Percentiles rank a stretch among this genome's conserved stretches.
phyloP scores from a whole-genome alignment of 2,329 filamentous ascomycete genomes.

The Aspergillus intermedius region DNA sequence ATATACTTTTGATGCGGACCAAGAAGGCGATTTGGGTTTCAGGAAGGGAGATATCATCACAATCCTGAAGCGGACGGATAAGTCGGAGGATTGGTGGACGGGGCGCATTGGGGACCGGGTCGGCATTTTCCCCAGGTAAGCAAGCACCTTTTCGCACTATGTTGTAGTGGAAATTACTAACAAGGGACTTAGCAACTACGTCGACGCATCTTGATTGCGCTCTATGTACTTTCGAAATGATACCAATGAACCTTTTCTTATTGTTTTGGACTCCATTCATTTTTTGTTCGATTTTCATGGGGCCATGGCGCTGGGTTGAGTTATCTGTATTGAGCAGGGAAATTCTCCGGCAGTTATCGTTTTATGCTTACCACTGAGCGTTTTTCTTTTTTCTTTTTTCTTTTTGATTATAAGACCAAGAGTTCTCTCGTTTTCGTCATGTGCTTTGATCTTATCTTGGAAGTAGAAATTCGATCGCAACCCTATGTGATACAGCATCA shows the following conservation, averaged over 20 bases:
- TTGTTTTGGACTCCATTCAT: background rate
- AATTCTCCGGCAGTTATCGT: background rate
- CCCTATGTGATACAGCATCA: too few species aligned
- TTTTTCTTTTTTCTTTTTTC: too few species aligned
- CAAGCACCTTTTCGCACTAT: slow-evolving; percentile 19
- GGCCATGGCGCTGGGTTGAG: background rate
- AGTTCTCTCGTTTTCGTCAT: too few species aligned
- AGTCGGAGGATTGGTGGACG: slow-evolving; percentile 96
- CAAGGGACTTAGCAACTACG: slow-evolving; percentile 29
- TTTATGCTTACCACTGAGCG: background rate
- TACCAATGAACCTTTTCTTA: slow-evolving; percentile 5
- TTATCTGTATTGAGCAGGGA: background rate
- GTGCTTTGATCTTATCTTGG: too few species aligned
- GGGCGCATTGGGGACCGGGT: slow-evolving; percentile 77
- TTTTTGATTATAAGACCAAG: too few species aligned
- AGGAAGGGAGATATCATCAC: slow-evolving; percentile 97
- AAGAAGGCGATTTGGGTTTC: slow-evolving; percentile 86
- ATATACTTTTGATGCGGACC: slow-evolving; percentile 90
- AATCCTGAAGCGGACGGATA: slow-evolving; percentile 89
- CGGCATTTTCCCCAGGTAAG: slow-evolving; percentile 84
- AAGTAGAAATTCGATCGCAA: too few species aligned
- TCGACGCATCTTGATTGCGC: slow-evolving; percentile 25
- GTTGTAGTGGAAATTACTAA: background rate
- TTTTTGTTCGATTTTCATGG: background rate
- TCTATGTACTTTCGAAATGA: slow-evolving; percentile 17